Base-by-base conservation (phyloP, 148 eudicot genomes). In the Selenicereus undatus region DNA sequence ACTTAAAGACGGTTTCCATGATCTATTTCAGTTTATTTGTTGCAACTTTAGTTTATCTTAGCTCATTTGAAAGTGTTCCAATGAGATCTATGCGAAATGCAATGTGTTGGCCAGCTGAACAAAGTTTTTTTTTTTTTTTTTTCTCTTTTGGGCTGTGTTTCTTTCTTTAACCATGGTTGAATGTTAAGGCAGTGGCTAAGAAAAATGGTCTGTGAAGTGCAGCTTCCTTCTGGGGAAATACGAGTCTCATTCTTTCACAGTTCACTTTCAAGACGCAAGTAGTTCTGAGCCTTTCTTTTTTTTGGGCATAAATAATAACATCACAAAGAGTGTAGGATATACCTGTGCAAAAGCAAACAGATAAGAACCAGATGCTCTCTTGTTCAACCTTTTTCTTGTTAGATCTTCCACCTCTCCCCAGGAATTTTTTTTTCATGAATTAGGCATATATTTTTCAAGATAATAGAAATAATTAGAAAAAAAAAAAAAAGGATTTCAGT, bases 271-370 rank as follows among this genome's bases (percentile, higher is more conserved):
- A 54, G 50, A 69, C 51, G 76, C 69, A 78, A 74, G 73, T 50
- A 74, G 68, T 74, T 66, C 48, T 74, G 76, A 83, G 79, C 35
- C 26, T 32, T 32, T 32, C 82, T 68, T 75, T 78, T 78, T 83
- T 74, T 77, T 11, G 85, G 30, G 85, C 79, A 83, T 54, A 54
- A 54, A 16, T 2, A 11, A 17, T 16, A 17, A 3, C 18, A 16
- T 54, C 21, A 17, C 22, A 54, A 20, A 54, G 62, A 2, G 21
- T 18, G 14, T 39, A 39, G 43, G 43, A 39, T 54, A 20, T 54
- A 54, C 3, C 13, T 48, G 52, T 56, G 62, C 22, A 56, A 56
- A 56, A 20, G 62, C 62, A 56, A 16, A 3, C 62, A 56, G 22
- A 56, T 17, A 56, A 56, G 62, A 56, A 56, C 62, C 17, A 56